These are phyloP conservation scores for Cadophora malorum DNA, from an alignment of 2,329 filamentous ascomycete genomes.

Conservation along the genomic window DNA sequence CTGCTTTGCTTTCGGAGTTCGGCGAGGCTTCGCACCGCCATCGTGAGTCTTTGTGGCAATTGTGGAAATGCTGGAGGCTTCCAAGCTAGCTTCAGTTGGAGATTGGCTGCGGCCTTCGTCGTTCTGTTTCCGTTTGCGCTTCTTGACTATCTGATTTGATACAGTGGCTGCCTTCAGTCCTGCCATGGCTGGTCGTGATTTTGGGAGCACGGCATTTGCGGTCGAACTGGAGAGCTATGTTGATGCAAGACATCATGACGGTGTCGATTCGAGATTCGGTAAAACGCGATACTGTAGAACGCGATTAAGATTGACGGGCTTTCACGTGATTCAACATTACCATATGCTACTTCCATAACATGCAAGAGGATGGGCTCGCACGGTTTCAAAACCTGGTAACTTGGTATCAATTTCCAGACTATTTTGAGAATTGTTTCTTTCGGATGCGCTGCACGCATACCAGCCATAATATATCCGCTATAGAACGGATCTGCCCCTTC, in stretches of 20 bases:
- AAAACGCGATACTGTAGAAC: conserved; percentile 1
- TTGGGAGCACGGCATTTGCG: conserved; percentile 3
- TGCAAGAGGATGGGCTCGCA: neutral
- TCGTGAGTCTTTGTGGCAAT: conserved; percentile 63
- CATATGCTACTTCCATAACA: neutral
- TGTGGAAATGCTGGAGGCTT: conserved; percentile 47
- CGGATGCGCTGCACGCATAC: neutral
- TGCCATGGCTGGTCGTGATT: conserved; percentile 31
- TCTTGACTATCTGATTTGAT: conserved; percentile 49
- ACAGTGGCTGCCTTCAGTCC: conserved; percentile 55
- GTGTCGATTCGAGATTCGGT: neutral
- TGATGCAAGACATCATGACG: neutral
- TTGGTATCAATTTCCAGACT: neutral
- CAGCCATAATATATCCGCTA: conserved; percentile 10
- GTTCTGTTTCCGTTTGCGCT: conserved; percentile 48
- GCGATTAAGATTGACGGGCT: neutral
- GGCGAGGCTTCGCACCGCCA: conserved; percentile 55
- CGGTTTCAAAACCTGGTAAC: neutral
- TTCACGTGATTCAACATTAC: conserved; percentile 1
- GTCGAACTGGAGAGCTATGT: neutral
- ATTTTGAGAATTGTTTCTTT: conserved; percentile 6
- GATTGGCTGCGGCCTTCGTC: conserved; percentile 34
- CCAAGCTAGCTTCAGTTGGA: conserved; percentile 18
- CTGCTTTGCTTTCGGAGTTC: conserved; percentile 48
- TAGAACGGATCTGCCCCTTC: conserved; percentile 47